Base-by-base conservation (phyloP, 1,139 yeast species). In the Diutina neorugosa region DNA sequence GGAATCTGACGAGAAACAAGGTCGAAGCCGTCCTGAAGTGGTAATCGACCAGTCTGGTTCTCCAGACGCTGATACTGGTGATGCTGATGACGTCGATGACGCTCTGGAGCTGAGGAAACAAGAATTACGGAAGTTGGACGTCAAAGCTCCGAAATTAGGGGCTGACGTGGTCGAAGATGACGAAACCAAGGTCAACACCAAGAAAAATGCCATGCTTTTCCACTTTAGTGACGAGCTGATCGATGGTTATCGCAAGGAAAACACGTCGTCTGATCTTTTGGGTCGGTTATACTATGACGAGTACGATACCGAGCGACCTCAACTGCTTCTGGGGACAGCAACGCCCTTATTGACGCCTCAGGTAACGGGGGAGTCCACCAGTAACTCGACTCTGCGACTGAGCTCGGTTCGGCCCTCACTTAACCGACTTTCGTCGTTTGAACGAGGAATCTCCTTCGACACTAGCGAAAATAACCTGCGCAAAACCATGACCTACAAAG, bases 361-460 rank as follows among this genome's bases (percentile, higher is more conserved):
- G 19, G 18, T 34, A 6, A 46, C 50, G 18, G 50, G 50, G 8
- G 50, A 18, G 4, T 40, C 20, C 11, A 16, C 20, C 41, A 16
- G 25, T 12, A 20, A 7, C 25, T 20, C 46, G 46, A 19, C 18
- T 6, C 46, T 20, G 46, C 16, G 48, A n/a, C 48, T 44, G 48
- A 44, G 34, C 11, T 23, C 48, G 16, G 14, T n/a, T 4, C 40
- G 50, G 14, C 50, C 50, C 1, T 14, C n/a, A 2, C 37, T 46
- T 46, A n/a, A n/a, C n/a, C 50, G 50, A 5, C 50, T 46, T 4
- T 25, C 20, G 21, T 25, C 31, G 40, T 27, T 46, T 18, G 50
- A 46, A 18, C 50, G 65, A 55, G 77, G 82, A 20, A 73, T 81
- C 8, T 76, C 83, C 5, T 81, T 81, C 59, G 84, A 81, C 59